A percentile compares a stretch with the other conserved stretches of the same genome.
Conservation (phyloP, 1,284 basidiomycete genomes). For the Ustilago hordei region DNA sequence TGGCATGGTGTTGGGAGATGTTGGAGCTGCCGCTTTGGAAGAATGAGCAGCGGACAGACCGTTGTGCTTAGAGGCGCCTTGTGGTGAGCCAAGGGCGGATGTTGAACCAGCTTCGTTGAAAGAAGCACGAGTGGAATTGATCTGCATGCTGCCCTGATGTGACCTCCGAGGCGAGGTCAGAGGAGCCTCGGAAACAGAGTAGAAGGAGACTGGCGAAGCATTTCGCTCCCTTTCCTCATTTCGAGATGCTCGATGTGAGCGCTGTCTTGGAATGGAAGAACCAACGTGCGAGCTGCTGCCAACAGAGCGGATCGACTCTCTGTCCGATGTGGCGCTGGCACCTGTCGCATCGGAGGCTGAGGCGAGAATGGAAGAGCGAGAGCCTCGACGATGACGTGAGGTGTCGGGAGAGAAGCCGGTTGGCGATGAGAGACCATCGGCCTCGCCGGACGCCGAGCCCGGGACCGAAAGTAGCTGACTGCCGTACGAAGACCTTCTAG, state of each 20-base stretch:
- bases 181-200: conserved; percentile 30
- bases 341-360: conserved; percentile 33
- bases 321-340: conserved; percentile 14
- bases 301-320: conserved; percentile 35
- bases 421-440: conserved; percentile 11
- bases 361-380: conserved; percentile 44
- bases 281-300: conserved; percentile 30
- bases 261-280: conserved; percentile 31
- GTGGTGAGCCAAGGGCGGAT: conserved; percentile 4
- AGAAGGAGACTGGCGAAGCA: conserved; percentile 41
- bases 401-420: conserved; percentile 15
- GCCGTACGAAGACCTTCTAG: conserved; percentile 22
- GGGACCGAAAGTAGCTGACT: conserved; percentile 28
- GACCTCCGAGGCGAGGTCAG: conserved; percentile 29
- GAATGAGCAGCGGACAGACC: neutral
- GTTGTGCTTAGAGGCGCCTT: neutral
- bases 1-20: conserved; percentile 1
- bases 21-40: neutral
- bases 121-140: conserved; percentile 3
- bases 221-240: conserved; percentile 23
- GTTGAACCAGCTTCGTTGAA: conserved; percentile 4
- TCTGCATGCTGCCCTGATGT: conserved; percentile 24
- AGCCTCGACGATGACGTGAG: conserved; percentile 37
- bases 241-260: conserved; percentile 11
- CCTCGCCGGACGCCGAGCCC: conserved; percentile 22